Base-by-base conservation (phyloP, 2,329 filamentous ascomycete species). In the Diplodia sapinea region DNA sequence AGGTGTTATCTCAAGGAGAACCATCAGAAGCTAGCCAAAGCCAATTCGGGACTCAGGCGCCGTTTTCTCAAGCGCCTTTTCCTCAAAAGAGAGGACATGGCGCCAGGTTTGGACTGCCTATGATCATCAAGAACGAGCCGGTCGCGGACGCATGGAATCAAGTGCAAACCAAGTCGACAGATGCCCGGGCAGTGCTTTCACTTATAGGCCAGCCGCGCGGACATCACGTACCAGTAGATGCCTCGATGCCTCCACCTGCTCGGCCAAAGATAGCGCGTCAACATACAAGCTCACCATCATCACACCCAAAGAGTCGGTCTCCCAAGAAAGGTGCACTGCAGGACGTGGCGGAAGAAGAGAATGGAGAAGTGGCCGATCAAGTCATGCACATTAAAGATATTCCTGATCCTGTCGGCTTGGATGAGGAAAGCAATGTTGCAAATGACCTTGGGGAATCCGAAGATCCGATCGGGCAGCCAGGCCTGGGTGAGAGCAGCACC, bases 21-120 rank as follows among this genome's bases (percentile, higher is more conserved):
- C 33, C 8, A 15, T 8, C 20, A 31, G 23, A 36, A 8, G 49
- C 11, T 0, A 43, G n/a, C 23, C 29, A 52, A 17, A 56, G 50
- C 7, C 66, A 64, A 17, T 64, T 57, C 20, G 66, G 26, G 15
- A 64, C 66, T 29, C 66, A 68, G 49, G 23, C 36, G n/a, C 12
- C 29, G 4, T 23, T 63, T 36, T 52, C 40, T 26, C 64, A 40
- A n/a, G n/a, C 26, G 17, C 31, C 31, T 23, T n/a, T 13, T 11
- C 17, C 23, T 20, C 17, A 20, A n/a, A 47, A 47, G 1, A 20
- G n/a, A 12, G 7, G 2, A 43, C 26, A 47, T 47, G 12, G 54
- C 50, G n/a, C n/a, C 29, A 31, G 26, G 13, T 17, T 8, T 7
- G 11, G 15, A 17, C 2, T 13, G 9, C 5, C n/a, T 33, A 63